Evolutionary conservation across 192 early-diverging fungal genomes (phyloP).

Genomic region (Mortierella claussenii): DNA sequence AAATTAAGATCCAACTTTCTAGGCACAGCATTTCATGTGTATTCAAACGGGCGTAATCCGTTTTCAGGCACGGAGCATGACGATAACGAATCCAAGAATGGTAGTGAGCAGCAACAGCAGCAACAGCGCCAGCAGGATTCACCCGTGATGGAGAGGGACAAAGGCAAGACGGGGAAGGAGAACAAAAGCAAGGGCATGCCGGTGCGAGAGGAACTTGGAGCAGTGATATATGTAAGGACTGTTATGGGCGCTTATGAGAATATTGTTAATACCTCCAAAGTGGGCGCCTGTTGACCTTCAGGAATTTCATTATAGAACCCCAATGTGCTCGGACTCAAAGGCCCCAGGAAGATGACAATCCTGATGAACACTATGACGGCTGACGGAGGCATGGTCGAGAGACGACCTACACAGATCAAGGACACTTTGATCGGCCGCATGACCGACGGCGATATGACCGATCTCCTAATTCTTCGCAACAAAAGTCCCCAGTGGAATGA

Average conservation of each 20-base stretch:
- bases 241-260: neutral
- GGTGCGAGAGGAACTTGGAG: conserved; percentile 75
- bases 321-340: conserved; percentile 89
- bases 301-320: conserved; percentile 82
- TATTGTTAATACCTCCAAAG: too few species aligned
- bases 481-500: conserved; percentile 95
- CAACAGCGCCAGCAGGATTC: too few species aligned
- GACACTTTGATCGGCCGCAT: conserved; percentile 73
- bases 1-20: conserved; percentile 82
- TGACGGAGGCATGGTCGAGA: conserved; percentile 65
- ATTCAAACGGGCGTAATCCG: conserved; percentile 66
- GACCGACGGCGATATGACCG: conserved; percentile 61
- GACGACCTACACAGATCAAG: conserved; percentile 64
- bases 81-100: neutral
- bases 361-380: conserved; percentile 76
- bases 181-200: conserved; percentile 45
- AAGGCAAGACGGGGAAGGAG: conserved; percentile 6
- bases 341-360: conserved; percentile 92
- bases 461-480: conserved; percentile 85
- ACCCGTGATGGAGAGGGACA: conserved; percentile 10
- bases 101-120: neutral
- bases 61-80: conserved; percentile 37
- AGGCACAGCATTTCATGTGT: conserved; percentile 85
- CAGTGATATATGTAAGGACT: conserved; percentile 76
- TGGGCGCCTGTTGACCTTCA: too few species aligned